Base-by-base conservation (phyloP, 1,284 basidiomycete genomes). In the Cryptococcus amylolentus region DNA sequence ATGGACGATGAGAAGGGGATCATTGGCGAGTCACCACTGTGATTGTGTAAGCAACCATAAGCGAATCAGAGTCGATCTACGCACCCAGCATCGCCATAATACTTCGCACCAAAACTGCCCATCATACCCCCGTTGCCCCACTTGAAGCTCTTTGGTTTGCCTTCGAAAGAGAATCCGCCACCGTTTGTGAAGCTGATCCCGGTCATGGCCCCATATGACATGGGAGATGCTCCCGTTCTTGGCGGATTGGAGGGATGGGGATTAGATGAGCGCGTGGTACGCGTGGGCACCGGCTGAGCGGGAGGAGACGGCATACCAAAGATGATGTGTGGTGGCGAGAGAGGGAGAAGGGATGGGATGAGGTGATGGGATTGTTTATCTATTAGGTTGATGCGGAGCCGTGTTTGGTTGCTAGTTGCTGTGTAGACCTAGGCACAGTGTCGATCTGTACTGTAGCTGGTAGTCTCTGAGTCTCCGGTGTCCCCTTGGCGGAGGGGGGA, bases 141-240 rank as follows among this genome's bases (percentile, higher is more conserved):
- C 37, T 58, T 56, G 14, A 54, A 57, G 26, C 57, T 56, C n/a
- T 57, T 45, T 18, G 54, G 55, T 42, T 52, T 54, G 49, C 61
- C 62, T 49, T 69, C 68, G 53, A 71, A 69, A 12, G 71, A 71
- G 65, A 70, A 71, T 1, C 70, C 67, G 20, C 69, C 71, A 16
- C 67, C 69, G 54, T 70, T 70, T 18, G 62, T 64, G 52, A 73
- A 75, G 64, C 69, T 72, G 44, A 75, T 67, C 1, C 73, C 73
- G 0, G 68, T 67, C 73, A 75, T 75, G n/a, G 62, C 67, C 27
- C 70, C 69, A 57, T 73, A 75, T 26, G 70, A 72, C 63, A 72
- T 68, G 13, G 73, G 73, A 20, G 71, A 72, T 27, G 63, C 67
- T 0, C 49, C 49, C 23, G 60, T 58, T 31, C 41, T 44, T 38